Evolutionary conservation across 768 basidiomycete species (phyloP), one percentile per base, ranked within the genome.

Genomic region (Chiua virens): DNA sequence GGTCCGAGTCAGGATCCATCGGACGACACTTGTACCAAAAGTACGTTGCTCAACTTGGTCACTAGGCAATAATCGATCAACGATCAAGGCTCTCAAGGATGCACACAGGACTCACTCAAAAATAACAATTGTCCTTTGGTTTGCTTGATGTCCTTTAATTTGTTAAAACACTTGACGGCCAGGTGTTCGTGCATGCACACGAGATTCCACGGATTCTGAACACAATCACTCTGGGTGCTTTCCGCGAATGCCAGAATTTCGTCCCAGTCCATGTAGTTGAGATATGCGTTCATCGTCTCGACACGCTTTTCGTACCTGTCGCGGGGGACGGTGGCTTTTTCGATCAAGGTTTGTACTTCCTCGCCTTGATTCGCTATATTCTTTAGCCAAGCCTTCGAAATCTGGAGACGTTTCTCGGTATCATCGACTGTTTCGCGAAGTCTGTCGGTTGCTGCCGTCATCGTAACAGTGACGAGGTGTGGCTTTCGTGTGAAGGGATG

Each of bases 141-240:
- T 1, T 23, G 5, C 8, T 17, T 35, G 34, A 43, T 30, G 3
- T 1, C 4, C 8, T 20, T 25, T 8, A 15, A 21, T n/a, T 45
- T 40, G 13, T 15, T 15, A 1, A 10, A 14, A 27, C 28, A n/a
- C 17, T 22, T 44, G 5, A n/a, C 38, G 20, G 41, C 20, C 14
- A 55, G 37, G 21, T 44, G 53, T 22, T 54, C 52, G 32, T 43
- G 36, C 52, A 54, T 38, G 21, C 23, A 35, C 3, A 27, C 17
- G 34, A 39, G 27, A 11, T 17, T 22, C 36, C 40, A 43, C 4
- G 28, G 41, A 18, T 46, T 36, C 17, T 13, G 27, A 9, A 13
- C 1, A 22, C 40, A 42, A 18, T 55, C 41, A n/a, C n/a, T n/a
- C n/a, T n/a, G n/a, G n/a, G n/a, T n/a, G n/a, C n/a, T n/a, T n/a